Evolutionary conservation across 768 basidiomycete species (phyloP).

Genomic region (Pleurotus tuoliensis): DNA sequence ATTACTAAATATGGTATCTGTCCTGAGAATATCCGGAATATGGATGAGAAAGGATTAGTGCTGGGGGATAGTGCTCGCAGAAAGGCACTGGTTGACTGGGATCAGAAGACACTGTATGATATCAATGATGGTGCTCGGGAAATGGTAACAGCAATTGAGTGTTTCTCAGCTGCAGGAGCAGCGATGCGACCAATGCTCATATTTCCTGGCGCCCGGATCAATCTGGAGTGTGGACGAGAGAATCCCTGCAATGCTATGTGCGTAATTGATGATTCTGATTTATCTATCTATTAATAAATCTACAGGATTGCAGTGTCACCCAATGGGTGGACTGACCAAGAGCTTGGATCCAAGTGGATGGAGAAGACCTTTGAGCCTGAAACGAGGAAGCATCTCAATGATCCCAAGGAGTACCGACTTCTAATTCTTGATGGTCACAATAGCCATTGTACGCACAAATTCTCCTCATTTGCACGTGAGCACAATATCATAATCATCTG

Average conservation of each 20-base stretch:
- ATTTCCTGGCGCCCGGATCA: conserved; percentile 6
- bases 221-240: conserved; percentile 11
- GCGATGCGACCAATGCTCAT: not conserved
- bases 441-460: conserved; percentile 12
- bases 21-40: conserved; percentile 24
- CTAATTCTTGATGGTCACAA: conserved; percentile 19
- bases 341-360: conserved; percentile 15
- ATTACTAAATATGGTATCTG: conserved; percentile 21
- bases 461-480: conserved; percentile 10
- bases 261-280: not conserved
- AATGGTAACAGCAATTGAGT: conserved; percentile 39
- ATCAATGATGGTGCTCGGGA: conserved; percentile 28
- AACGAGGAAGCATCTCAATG: not conserved
- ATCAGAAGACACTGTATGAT: conserved; percentile 14
- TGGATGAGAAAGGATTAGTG: conserved; percentile 28
- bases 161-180: conserved; percentile 31
- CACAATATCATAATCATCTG: conserved; percentile 18
- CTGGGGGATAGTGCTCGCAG: conserved; percentile 17
- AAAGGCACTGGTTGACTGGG: conserved; percentile 16
- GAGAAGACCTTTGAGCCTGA: conserved; percentile 12
- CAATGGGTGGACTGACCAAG: conserved; percentile 19
- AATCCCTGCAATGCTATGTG: conserved; percentile 16
- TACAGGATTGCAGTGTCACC: conserved; percentile 10
- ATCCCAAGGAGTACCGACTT: conserved; percentile 8
- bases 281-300: not conserved